Base-by-base conservation (phyloP, 768 basidiomycete species). In the Cystofilobasidium bisporidii region DNA sequence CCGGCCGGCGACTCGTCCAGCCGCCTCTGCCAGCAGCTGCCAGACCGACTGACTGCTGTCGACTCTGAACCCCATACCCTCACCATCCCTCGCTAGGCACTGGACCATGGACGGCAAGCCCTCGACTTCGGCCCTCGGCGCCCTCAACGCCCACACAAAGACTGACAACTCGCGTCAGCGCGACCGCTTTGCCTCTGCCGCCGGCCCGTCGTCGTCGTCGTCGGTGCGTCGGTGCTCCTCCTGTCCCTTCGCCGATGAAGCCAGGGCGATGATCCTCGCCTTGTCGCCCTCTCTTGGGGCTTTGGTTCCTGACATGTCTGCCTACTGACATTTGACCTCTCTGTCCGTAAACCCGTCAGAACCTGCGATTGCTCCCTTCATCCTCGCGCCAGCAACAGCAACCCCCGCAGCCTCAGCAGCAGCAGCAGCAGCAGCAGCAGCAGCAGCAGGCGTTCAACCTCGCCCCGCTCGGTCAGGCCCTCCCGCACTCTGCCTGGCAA, bases 391-490 rank as follows among this genome's bases (percentile, higher is more conserved):
- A 56, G 53, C 50, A 26, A 26, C 50, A 26, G 11, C 45, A n/a
- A n/a, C n/a, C n/a, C n/a, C n/a, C n/a, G 48, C 48, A 50, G 48
- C 48, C 4, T 3, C n/a, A 56, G 53, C 53, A 28, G 53, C 60
- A 61, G 28, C n/a, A n/a, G n/a, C 41, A 43, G 41, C 48, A 50
- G 48, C 48, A 50, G 48, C 48, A 50, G 48, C 48, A n/a, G n/a
- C n/a, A 56, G 53, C 53, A 28, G 53, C 60, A 61, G 28, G 58
- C 60, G 11, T 67, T 67, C 50, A 50, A 67, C 38, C 61, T 67
- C 15, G 33, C 60, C n/a, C 30, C 33, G 24, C 59, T 67, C 2
- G 58, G 60, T n/a, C 30, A 67, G 9, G 60, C 66, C 17, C 60
- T 61, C 32, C 22, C 58, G 15, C n/a, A n/a, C n/a, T n/a, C n/a